phyloP scores from a whole-genome alignment of 768 basidiomycete species.

The Lentinula raphanica region DNA sequence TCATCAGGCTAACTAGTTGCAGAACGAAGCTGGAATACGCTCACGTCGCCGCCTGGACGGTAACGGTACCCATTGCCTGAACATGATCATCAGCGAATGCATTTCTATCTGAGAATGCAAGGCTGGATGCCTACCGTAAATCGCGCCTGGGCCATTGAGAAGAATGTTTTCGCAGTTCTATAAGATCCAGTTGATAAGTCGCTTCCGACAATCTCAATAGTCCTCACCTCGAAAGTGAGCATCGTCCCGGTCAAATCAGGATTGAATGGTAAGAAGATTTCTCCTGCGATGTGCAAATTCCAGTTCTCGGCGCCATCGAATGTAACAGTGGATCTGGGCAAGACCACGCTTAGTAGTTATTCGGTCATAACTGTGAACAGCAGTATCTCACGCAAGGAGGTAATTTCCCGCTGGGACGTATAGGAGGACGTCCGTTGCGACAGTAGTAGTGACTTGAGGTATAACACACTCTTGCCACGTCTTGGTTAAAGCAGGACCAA shows the following conservation, averaged over 20 bases:
- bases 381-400: slow-evolving; percentile 7
- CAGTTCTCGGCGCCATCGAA: slow-evolving; percentile 18
- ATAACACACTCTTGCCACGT: slow-evolving; percentile 19
- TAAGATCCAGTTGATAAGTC: too few species aligned
- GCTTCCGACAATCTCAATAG: neutral
- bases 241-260: slow-evolving; percentile 18
- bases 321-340: slow-evolving; percentile 10
- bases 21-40: neutral
- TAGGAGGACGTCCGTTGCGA: slow-evolving; percentile 15
- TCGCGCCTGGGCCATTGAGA: slow-evolving; percentile 18
- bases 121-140: slow-evolving; percentile 5
- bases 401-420: slow-evolving; percentile 20
- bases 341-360: neutral
- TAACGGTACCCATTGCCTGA: slow-evolving; percentile 20
- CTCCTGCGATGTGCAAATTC: slow-evolving; percentile 18
- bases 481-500: slow-evolving; percentile 19
- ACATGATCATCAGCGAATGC: neutral
- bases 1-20: neutral
- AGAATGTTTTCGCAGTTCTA: slow-evolving; percentile 18
- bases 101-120: neutral
- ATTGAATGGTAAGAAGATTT: slow-evolving; percentile 17
- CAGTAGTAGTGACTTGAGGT: slow-evolving; percentile 11
- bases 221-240: slow-evolving; percentile 17
- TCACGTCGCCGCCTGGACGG: slow-evolving; percentile 15
- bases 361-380: neutral